Base-by-base conservation (phyloP, 257 asterid species). In the Anisodus acutangulus region DNA sequence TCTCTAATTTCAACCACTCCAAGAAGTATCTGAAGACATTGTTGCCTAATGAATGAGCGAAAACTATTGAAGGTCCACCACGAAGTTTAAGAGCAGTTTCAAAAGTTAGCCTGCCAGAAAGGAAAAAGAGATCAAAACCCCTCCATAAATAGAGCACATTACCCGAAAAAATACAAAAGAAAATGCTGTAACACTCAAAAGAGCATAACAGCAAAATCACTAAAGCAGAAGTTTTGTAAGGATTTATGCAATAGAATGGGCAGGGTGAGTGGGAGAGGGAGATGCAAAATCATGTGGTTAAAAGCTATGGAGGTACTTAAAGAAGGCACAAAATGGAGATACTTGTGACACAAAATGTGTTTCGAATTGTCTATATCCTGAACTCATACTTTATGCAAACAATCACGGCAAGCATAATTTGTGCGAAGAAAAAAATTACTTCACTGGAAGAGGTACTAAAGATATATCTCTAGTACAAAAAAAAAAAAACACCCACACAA, bases 1-100 rank as follows among this genome's bases (percentile, higher is more conserved):
- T 91, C 90, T 96, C 99, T 87, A 92, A 83, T 91, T 96, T 96
- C 91, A 96, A 86, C 99, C 99, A 96, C 92, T 96, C 99, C 93
- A 96, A 87, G 88, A 96, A 96, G 92, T 96, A 96, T 94, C 99
- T 92, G 92, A 96, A 96, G 74, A 96, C 99, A 84, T 96, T 94
- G 92, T 96, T 96, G 9, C 99, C 99, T 91, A 96, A 39, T 69
- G 99, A 96, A 92, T 96, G 99, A 81, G 95, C 98, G 88, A 96
- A 96, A 88, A 96, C 99, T 78, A 96, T 84, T 17, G 99, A 92
- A 1, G 99, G 98, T 43, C 98, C 98, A 83, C 99, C 99, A 66
- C 98, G 98, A 84, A 93, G 97, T 88, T 94, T 96, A 58, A 90
- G 93, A 83, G 99, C 97, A 88, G 97, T 96, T 94, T 96, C 99